A percentile compares a stretch with the other conserved stretches of the same genome.
Conservation (phyloP, 2,329 filamentous ascomycete species). For the Penicillium sp. region DNA sequence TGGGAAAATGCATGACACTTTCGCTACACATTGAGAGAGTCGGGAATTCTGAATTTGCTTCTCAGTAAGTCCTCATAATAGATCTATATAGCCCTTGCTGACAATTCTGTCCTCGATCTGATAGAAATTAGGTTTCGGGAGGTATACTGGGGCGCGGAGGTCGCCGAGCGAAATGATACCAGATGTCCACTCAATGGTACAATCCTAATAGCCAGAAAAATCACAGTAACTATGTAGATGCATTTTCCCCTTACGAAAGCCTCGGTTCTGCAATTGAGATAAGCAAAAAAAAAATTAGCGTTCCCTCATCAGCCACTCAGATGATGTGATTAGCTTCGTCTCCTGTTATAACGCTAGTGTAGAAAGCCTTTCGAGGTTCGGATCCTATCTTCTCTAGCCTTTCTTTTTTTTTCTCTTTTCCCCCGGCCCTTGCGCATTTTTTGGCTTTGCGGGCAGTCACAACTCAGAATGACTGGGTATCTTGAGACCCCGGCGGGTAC, state of each 20-base stretch:
- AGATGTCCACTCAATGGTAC: neutral
- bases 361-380: slow-evolving; percentile 4
- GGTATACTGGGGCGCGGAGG: neutral
- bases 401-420: neutral
- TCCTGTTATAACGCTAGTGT: slow-evolving; percentile 3
- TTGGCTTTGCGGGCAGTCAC: neutral
- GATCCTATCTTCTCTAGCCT: neutral
- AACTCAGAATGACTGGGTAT: slow-evolving; percentile 14
- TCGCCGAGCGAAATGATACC: neutral
- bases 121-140: neutral
- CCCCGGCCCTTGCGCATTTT: neutral
- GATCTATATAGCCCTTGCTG: neutral
- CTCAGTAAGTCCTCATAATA: neutral
- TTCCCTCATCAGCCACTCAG: slow-evolving; percentile 20
- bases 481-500: slow-evolving; percentile 7
- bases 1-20: neutral
- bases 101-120: neutral
- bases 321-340: slow-evolving; percentile 22
- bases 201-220: neutral
- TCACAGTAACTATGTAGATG: too few relatives aligned
- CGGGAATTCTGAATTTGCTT: too few relatives aligned
- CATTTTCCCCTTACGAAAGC: neutral
- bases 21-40: neutral
- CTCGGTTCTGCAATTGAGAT: slow-evolving; percentile 1
- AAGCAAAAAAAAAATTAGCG: slow-evolving; percentile 7